Base-by-base conservation (phyloP, 2,329 filamentous ascomycete species). In the Rosellinia necatrix region DNA sequence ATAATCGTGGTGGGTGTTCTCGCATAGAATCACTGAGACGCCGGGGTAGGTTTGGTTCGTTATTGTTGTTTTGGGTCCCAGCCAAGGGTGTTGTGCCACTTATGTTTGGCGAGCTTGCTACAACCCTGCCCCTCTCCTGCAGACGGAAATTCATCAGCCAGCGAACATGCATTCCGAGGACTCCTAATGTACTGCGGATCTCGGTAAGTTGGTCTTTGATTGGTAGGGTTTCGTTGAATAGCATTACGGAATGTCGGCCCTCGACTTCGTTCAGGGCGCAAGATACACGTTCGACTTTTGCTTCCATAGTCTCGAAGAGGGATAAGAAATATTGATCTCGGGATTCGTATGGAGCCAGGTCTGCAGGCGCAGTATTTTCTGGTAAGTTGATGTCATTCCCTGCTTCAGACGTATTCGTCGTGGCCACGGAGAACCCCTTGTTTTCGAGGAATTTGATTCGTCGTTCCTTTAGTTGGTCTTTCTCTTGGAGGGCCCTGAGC, bases 121-220 rank as follows among this genome's bases (percentile, higher is more conserved):
- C 63, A 24, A 66, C 64, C 30, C 66, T 60, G n/a, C 66, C 68
- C n/a, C 70, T 76, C 63, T 81, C 78, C 59, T 81, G 78, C 8
- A 79, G 71, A 56, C 77, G 77, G 58, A 78, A 75, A 57, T 81
- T 82, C 68, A 84, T 77, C 24, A 84, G 74, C 81, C 81, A 84
- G 53, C 80, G 79, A 40, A 84, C 79, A 60, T 85, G 81, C 81
- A 84, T 84, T 50, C 78, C 77, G 38, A 85, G 75, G 63, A 83
- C 80, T 47, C 81, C 82, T 57, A 83, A 73, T 61, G 78, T 83
- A 70, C 79, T 83, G 38, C 79, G 75, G 37, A 84, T 73, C 67
- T 87, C 84, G 3, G 80, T 78, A n/a, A 87, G 77, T 68, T 86
- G 82, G 56, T 87, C 83, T 53, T 84, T 82, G 58, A 87, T 79